Conservation (phyloP, 2,329 filamentous ascomycete genomes). For the Alternaria triticimaculans region DNA sequence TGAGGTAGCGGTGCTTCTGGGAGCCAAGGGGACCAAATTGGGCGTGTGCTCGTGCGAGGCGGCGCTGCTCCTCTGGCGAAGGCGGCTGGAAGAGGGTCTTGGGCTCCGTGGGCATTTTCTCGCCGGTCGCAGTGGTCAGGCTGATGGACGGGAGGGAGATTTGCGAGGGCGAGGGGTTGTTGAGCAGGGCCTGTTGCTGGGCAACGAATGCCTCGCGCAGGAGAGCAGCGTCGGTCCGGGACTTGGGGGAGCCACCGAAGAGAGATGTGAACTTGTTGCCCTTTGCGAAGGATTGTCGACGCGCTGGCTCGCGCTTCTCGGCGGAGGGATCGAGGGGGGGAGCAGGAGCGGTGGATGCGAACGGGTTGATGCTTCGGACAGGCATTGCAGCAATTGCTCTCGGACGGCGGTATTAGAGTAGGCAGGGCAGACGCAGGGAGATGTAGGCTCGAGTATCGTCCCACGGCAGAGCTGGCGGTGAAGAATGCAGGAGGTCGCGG, state of each 20-base stretch:
- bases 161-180: conserved; percentile 67
- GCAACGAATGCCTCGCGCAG: conserved; percentile 71
- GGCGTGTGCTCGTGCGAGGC: conserved; percentile 78
- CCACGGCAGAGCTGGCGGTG: conserved; percentile 20
- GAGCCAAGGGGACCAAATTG: conserved; percentile 89
- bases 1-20: conserved; percentile 84
- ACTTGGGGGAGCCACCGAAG: conserved; percentile 81
- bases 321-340: conserved; percentile 58
- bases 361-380: conserved; percentile 66
- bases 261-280: conserved; percentile 77
- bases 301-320: conserved; percentile 61
- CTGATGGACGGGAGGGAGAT: conserved; percentile 90
- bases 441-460: conserved; percentile 1
- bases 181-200: conserved; percentile 66
- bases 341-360: conserved; percentile 60
- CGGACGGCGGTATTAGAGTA: conserved; percentile 3
- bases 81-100: conserved; percentile 87
- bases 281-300: conserved; percentile 63
- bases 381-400: conserved; percentile 59
- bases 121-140: conserved; percentile 81
- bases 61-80: conserved; percentile 79
- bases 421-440: not conserved
- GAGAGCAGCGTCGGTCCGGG: conserved; percentile 67
- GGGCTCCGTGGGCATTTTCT: conserved; percentile 76
- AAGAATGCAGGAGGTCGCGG: conserved; percentile 14